Evolutionary conservation across 148 eudicot species (phyloP), one percentile per base, ranked within the genome.

Genomic region (Polygonum maritimum): DNA sequence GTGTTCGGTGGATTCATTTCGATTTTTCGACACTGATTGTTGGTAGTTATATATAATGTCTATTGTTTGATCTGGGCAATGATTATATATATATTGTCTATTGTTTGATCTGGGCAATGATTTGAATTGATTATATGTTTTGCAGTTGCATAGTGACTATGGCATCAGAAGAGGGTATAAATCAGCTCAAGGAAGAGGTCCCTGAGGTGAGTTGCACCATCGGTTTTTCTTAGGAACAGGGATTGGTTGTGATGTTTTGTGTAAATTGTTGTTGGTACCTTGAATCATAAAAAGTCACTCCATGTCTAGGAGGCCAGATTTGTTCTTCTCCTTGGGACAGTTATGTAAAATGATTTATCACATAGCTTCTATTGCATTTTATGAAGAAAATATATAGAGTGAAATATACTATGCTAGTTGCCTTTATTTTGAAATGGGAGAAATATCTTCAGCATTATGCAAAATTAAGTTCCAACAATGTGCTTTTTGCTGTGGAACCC

Each of bases 151-250:
- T 71, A 22, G 71, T 40, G 45, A 77, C 18, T 76, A 87, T 87
- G 90, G 87, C 86, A 11, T 85, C 86, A 0, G 82, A 77, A 77
- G 87, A 83, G 36, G 79, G 75, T 74, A 70, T 62, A 63, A 72
- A 39, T 45, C 81, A 77, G 48, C 18, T 55, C 62, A 83, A 79
- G 82, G 85, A 80, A 67, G 90, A 83, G 78, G 77, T 82, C 45
- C 84, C 80, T 11, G 88, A 83, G 74, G 87, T 87, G 74, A 83
- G 83, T 76, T 26, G 55, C 0, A 63, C 67, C 13, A 10, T 31
- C 18, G 31, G 14, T 71, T 7, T 21, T 1, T 5, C 22, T 22
- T 31, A 60, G 6, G 21, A 12, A 49, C 31, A 4, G 26, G 48
- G 38, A 11, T 38, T 60, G 55, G 3, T 52, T 10, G 16, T 74